Base-by-base conservation (phyloP, 2,329 filamentous ascomycete species). In the Aspergillus pseudonomiae region DNA sequence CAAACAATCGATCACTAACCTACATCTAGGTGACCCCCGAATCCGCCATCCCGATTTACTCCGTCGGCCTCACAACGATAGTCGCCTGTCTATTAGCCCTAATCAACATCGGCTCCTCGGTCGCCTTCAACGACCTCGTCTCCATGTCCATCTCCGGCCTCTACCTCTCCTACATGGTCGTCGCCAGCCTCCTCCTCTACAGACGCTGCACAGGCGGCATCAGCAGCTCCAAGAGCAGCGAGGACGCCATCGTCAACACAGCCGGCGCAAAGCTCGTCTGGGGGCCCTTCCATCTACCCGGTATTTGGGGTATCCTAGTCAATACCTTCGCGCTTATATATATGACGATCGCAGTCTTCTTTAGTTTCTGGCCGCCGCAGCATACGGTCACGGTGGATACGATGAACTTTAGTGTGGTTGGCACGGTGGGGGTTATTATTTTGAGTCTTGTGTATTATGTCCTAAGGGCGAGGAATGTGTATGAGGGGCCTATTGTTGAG, bases 331-430 rank as follows among this genome's bases (percentile, higher is more conserved):
- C 81, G 0, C 71, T 83, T 16, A 46, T 75, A 5, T 86, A 82
- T 67, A 75, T 83, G n/a, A 68, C 77, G 1, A 77, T 83, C 50
- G 76, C 81, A 4, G 79, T 83, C 60, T 75, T 85, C 62, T 83
- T 85, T 67, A 76, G 77, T 53, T 84, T 84, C 65, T 85, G 84
- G 71, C 84, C 84, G 0, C 68, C 65, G 0, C 30, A 67, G 3
- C 71, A 78, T 41, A 65, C 73, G 1, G 78, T 82, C 1, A 78
- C 73, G 2, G 69, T 76, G 1, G 67, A 68, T 16, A 78, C 76
- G 2, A 84, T 85, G 77, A 86, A 86, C 69, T 86, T 67, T 12
- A 72, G 69, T 50, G 69, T 78, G 16, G 74, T 83, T 24, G 78
- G 84, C 43, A 82, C 82, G 24, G 65, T 71, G 28, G 75, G 75